Conservation (phyloP, 768 basidiomycete species). For the Serendipita sp. region DNA sequence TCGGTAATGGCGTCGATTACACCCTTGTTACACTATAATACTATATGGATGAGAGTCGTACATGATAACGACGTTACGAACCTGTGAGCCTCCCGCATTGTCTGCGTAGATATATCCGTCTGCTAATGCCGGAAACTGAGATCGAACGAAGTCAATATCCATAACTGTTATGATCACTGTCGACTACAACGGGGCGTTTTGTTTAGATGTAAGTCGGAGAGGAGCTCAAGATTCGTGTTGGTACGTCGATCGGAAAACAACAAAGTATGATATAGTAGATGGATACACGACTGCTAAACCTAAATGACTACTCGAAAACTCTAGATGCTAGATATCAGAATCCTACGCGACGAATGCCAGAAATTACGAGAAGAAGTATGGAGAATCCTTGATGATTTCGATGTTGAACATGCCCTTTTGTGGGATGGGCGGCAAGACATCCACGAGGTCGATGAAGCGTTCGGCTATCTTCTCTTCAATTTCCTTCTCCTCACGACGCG, state of each 20-base stretch:
- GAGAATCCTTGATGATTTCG: slow-evolving; percentile 57
- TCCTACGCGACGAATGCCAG: background rate
- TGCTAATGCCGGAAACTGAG: slow-evolving; percentile 45
- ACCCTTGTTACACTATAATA: slow-evolving; percentile 23
- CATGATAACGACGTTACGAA: background rate
- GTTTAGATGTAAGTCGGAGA: too few relatives aligned
- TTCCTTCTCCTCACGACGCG: slow-evolving; percentile 11
- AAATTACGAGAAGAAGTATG: slow-evolving; percentile 87
- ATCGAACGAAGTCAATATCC: slow-evolving; percentile 36
- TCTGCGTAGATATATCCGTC: slow-evolving; percentile 53
- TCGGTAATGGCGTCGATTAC: slow-evolving; percentile 46
- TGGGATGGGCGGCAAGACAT: slow-evolving; percentile 68
- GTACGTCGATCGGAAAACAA: too few relatives aligned
- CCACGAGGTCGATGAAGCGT: slow-evolving; percentile 50
- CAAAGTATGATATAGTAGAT: background rate
- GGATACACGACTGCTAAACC: background rate
- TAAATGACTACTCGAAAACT: background rate
- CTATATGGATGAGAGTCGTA: background rate
- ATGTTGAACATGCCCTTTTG: slow-evolving; percentile 78
- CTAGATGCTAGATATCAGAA: background rate
- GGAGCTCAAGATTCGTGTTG: too few relatives aligned
- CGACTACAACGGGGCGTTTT: too few relatives aligned
- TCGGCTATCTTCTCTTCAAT: slow-evolving; percentile 10
- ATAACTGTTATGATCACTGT: slow-evolving; percentile 15
- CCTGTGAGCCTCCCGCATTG: slow-evolving; percentile 65